A percentile compares a stretch with the other conserved stretches of the same genome.
These are phyloP conservation scores for Monosporascus sp. DNA, from an alignment of 2,329 filamentous ascomycete genomes.

Conservation along the genomic window DNA sequence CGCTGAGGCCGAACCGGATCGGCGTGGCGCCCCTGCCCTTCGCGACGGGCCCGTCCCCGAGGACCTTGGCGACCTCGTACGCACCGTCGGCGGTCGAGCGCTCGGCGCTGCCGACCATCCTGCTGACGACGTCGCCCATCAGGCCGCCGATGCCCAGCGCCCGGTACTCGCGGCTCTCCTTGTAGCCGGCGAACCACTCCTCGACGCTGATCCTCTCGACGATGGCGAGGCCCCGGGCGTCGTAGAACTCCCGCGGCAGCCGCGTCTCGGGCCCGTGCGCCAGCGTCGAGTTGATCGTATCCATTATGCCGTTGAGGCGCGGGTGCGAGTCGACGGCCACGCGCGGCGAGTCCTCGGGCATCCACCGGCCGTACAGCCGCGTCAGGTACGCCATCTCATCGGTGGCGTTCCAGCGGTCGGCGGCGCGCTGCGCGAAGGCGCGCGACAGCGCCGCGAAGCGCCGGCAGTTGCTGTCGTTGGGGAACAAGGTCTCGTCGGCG, in stretches of 20 bases:
- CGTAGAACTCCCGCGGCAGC: conserved; percentile 83
- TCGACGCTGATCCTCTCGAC: conserved; percentile 75
- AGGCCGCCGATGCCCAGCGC: conserved; percentile 79
- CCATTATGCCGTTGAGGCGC: conserved; percentile 83
- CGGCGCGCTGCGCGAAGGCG: conserved; percentile 66
- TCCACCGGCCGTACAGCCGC: conserved; percentile 73
- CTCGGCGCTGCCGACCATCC: conserved; percentile 66
- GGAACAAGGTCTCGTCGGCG: conserved; percentile 72
- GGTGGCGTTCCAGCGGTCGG: conserved; percentile 67
- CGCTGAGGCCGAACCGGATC: conserved; percentile 72
- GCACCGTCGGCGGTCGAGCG: conserved; percentile 47
- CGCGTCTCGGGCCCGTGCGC: conserved; percentile 77
- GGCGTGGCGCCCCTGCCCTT: conserved; percentile 31
- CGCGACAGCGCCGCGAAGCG: conserved; percentile 65
- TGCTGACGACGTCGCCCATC: conserved; percentile 73
- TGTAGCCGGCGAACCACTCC: conserved; percentile 89
- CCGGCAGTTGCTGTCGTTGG: conserved; percentile 69
- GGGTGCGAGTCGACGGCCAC: conserved; percentile 83
- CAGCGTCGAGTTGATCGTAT: conserved; percentile 82
- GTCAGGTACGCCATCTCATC: conserved; percentile 82
- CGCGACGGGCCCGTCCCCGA: conserved; percentile 23
- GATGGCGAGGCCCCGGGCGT: conserved; percentile 61
- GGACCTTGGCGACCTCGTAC: conserved; percentile 36
- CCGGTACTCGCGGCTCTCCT: conserved; percentile 82
- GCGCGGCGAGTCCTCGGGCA: conserved; percentile 62